These are phyloP conservation scores for Taiwanofungus camphoratus DNA, from an alignment of 1,284 basidiomycete genomes.

Conservation along the genomic window DNA sequence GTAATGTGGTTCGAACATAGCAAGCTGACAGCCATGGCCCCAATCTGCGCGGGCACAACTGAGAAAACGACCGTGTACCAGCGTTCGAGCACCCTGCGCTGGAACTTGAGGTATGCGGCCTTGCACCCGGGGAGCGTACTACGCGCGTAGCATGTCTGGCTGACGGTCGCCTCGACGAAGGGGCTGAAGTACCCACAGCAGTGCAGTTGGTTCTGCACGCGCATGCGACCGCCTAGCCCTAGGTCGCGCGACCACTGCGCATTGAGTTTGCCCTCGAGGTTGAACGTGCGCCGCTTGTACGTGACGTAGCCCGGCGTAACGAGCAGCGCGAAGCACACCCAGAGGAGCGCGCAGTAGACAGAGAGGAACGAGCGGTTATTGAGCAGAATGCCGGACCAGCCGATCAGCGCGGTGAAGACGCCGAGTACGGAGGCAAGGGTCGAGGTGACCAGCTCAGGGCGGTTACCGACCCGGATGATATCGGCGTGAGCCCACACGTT, in stretches of 20 bases:
- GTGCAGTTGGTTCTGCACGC: conserved; percentile 50
- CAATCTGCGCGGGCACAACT: conserved; percentile 47
- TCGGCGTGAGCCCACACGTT: conserved; percentile 53
- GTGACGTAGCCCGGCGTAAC: conserved; percentile 57
- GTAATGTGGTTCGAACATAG: conserved; percentile 61
- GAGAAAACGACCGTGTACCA: conserved; percentile 54
- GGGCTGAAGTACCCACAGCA: conserved; percentile 63
- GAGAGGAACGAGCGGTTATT: conserved; percentile 64
- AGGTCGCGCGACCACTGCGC: conserved; percentile 49
- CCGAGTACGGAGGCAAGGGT: conserved; percentile 45
- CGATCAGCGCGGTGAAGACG: conserved; percentile 50
- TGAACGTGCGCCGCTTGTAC: conserved; percentile 56
- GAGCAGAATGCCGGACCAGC: conserved; percentile 57
- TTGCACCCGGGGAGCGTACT: conserved; percentile 54
- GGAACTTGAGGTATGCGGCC: conserved; percentile 44
- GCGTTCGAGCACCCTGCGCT: conserved; percentile 40
- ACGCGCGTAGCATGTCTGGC: conserved; percentile 53
- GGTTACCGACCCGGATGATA: conserved; percentile 52
- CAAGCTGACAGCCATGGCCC: conserved; percentile 43
- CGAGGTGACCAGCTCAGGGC: conserved; percentile 50
- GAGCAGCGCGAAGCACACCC: conserved; percentile 54
- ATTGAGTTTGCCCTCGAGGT: conserved; percentile 61
- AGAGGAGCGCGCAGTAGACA: conserved; percentile 51
- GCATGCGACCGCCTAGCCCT: conserved; percentile 41
- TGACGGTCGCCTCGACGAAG: conserved; percentile 51